Evolutionary conservation across 371 early-diverging fungal genomes (phyloP), one percentile per base, ranked within the genome.

Genomic region (Mucor ambiguus): DNA sequence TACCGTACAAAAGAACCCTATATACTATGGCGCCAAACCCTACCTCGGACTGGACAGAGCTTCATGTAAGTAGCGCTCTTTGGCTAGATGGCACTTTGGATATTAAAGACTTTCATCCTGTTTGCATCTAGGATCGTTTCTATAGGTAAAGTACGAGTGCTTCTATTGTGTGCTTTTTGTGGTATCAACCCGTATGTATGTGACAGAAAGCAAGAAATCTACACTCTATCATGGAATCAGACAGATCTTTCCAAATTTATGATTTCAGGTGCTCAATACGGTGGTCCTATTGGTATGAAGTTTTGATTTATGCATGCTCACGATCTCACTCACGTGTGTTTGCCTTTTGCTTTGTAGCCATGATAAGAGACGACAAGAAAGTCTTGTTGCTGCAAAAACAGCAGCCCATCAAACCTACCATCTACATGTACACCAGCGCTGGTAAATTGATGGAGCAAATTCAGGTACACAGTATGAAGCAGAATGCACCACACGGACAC

Each of bases 251-350:
- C 90, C 1, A 92, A 93, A 64, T 93, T 82, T 72, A 81, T 91
- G 68, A 86, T 95, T 43, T 91, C 95, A 0, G 92, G 89, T 0
- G 93, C 96, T 16, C 91, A 92, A 3, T 91, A 87, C 80, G 98
- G 95, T 35, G 98, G 98, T 12, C 98, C 98, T 8, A 87, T 97
- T 43, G 96, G 95, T 94, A 87, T 56, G 63, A 18, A 20, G 22
- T 58, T 4, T 20, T 4, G 37, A 26, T n/a, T 29, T 26, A 26
- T 49, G 49, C 49, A 49, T 49, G 0, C n/a, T 37, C 52, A 1
- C n/a, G 2, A 2, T 35, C 22, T 55, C 37, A 30, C 38, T 28
- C 16, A 22, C 35, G 22, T 20, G 12, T 41, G 48, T 54, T 43
- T 41, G 26, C 58, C 1, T 56, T 26, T 35, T 12, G n/a, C 37